Percentiles rank a stretch among this genome's conserved stretches.
phyloP scores from a whole-genome alignment of 305 asterid genomes.

The Fraxinus sp. region DNA sequence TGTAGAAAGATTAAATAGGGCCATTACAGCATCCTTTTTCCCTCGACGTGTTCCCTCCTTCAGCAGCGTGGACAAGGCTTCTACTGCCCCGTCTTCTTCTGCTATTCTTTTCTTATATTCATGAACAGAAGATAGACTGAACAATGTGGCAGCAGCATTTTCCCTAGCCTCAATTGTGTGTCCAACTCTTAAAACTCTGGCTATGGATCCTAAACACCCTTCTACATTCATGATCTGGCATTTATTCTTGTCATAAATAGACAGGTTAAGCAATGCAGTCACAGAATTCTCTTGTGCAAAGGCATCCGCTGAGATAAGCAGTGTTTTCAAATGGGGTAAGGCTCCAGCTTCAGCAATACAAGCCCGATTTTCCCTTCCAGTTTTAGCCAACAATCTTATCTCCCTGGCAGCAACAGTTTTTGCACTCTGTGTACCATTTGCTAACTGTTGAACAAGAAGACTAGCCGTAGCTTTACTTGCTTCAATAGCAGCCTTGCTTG shows the following conservation, averaged over 20 bases:
- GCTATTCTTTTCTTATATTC: slow-evolving; percentile 74
- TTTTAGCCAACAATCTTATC: slow-evolving; percentile 77
- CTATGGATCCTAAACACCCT: slow-evolving; percentile 68
- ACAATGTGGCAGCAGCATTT: slow-evolving; percentile 91
- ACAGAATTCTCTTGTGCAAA: slow-evolving; percentile 88
- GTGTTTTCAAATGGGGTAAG: slow-evolving; percentile 58
- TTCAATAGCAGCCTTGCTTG: slow-evolving; percentile 62
- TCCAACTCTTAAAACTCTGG: slow-evolving; percentile 64
- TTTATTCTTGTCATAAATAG: slow-evolving; percentile 78
- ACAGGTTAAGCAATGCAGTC: slow-evolving; percentile 81
- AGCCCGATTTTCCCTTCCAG: slow-evolving; percentile 75
- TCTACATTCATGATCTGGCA: slow-evolving; percentile 71
- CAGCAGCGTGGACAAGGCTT: slow-evolving; percentile 62
- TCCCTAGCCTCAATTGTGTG: slow-evolving; percentile 79
- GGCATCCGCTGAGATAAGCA: slow-evolving; percentile 60
- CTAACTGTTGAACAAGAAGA: slow-evolving; percentile 70
- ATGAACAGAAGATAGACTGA: slow-evolving; percentile 96
- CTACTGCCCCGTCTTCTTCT: slow-evolving; percentile 65
- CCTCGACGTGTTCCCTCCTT: slow-evolving; percentile 77
- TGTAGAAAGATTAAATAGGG: slow-evolving; percentile 76
- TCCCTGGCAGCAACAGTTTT: slow-evolving; percentile 83
- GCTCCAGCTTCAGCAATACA: slow-evolving; percentile 93
- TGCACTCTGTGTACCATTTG: slow-evolving; percentile 59
- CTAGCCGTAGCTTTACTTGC: slow-evolving; percentile 73
- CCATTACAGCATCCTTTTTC: slow-evolving; percentile 86